Evolutionary conservation across 1,284 basidiomycete genomes (phyloP).

Genomic region (Thecaphora thlaspeos): DNA sequence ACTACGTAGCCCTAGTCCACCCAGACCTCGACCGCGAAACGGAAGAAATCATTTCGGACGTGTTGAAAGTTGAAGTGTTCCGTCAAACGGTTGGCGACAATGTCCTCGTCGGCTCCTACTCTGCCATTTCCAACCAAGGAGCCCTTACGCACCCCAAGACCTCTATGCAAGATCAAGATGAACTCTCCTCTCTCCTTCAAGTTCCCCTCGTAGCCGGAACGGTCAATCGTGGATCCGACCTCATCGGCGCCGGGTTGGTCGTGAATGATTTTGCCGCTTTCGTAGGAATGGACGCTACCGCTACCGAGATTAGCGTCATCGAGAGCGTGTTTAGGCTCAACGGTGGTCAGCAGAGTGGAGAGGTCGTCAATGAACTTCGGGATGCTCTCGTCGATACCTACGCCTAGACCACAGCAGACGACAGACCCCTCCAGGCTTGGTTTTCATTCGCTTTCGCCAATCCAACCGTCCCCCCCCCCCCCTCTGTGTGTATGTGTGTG

Average conservation of each 20-base stretch:
- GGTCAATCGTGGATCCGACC: slow-evolving; percentile 95
- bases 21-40: slow-evolving; percentile 98
- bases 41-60: slow-evolving; percentile 99
- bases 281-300: slow-evolving; percentile 66
- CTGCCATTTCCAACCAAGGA: slow-evolving; percentile 90
- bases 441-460: too few species aligned
- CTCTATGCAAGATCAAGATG: slow-evolving; percentile 94
- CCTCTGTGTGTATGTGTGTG: too few species aligned
- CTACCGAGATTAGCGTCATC: slow-evolving; percentile 96
- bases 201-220: slow-evolving; percentile 95
- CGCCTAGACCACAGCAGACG: slow-evolving; percentile 41
- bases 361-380: slow-evolving; percentile 51
- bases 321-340: slow-evolving; percentile 80
- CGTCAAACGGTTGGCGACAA: slow-evolving; percentile 95
- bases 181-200: slow-evolving; percentile 89
- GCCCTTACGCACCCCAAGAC: slow-evolving; percentile 97
- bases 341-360: slow-evolving; percentile 35
- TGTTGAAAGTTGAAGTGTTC: slow-evolving; percentile 98
- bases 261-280: slow-evolving; percentile 99
- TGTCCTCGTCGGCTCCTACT: slow-evolving; percentile 93
- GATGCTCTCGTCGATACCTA: slow-evolving; percentile 56
- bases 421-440: too few species aligned
- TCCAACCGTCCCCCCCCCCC: too few species aligned
- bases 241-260: slow-evolving; percentile 93
- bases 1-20: slow-evolving; percentile 56